Base-by-base conservation (phyloP, 495 filamentous ascomycete genomes). In the Annulohypoxylon bovei region DNA sequence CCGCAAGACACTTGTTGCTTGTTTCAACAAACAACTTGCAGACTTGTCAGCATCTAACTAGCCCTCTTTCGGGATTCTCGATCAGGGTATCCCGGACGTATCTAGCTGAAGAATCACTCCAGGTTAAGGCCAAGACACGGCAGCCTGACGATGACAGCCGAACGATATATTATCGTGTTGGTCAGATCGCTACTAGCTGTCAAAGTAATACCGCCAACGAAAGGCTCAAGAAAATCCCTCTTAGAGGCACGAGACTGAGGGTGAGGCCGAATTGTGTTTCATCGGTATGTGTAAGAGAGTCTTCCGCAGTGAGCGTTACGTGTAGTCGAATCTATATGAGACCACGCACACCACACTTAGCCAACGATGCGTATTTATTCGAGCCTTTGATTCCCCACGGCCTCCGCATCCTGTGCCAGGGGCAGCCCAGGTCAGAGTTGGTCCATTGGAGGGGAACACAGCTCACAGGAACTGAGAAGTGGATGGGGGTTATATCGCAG, bases 401-500 rank as follows among this genome's bases (percentile, higher is more conserved):
- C 42, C 60, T 68, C 70, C 70, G 70, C 70, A 67, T 72, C 55
- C 54, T 68, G 70, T 64, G 70, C 70, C 62, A 69, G 65, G 68
- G 59, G 62, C 61, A 76, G 53, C 40, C 46, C 8, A 66, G 55
- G 32, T 40, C 44, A 54, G n/a, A 56, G 62, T 18, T 33, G 62
- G 67, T 32, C 50, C 42, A 74, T 63, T 76, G 67, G 70, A 72
- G 53, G 65, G 56, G 60, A 62, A 52, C 25, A 37, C 42, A 60
- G 58, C 58, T 71, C 61, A 32, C 57, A 76, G 50, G 67, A 59
- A 63, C 62, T 58, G 33, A 61, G 47, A 57, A 53, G 71, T 68
- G 74, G 65, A 71, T 74, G 72, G 67, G 72, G 74, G 75, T 69
- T 77, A 75, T 75, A 75, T 62, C 68, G 67, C 63, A 71, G 66